Evolutionary conservation across 495 filamentous ascomycete genomes (phyloP).

Genomic region (Neurospora sp.): DNA sequence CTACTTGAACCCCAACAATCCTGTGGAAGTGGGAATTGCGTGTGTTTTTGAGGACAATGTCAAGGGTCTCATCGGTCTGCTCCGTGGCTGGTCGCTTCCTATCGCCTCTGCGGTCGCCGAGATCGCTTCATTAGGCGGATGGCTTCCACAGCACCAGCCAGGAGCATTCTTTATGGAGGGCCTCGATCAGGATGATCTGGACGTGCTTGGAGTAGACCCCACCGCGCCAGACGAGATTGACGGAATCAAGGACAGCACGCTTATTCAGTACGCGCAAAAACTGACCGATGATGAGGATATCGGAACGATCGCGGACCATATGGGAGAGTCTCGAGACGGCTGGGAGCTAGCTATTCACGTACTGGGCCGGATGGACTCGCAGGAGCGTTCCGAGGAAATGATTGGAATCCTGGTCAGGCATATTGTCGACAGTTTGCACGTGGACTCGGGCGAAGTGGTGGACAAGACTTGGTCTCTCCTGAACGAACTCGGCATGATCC

Average conservation of each 20-base stretch:
- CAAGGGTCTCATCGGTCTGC: constrained; percentile 59
- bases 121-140: constrained; percentile 61
- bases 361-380: constrained; percentile 61
- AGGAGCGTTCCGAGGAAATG: constrained; percentile 50
- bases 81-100: constrained; percentile 68
- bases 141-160: constrained; percentile 50
- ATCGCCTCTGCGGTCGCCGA: constrained; percentile 69
- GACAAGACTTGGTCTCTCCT: constrained; percentile 67
- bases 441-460: constrained; percentile 54
- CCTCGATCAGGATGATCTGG: constrained; percentile 45
- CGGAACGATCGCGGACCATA: constrained; percentile 16
- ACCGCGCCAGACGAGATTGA: constrained; percentile 35
- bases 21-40: constrained; percentile 67
- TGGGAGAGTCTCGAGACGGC: constrained; percentile 45
- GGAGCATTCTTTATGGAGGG: constrained; percentile 21
- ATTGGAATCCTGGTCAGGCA: constrained; percentile 45
- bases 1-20: constrained; percentile 58
- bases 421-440: constrained; percentile 51
- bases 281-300: constrained; percentile 35
- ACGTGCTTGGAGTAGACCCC: constrained; percentile 41
- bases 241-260: constrained; percentile 56
- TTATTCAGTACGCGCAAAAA: constrained; percentile 63
- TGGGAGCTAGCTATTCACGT: constrained; percentile 82
- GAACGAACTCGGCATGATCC: constrained; percentile 55
- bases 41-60: constrained; percentile 68